phyloP scores from a whole-genome alignment of 2,329 filamentous ascomycete genomes.

The Pseudonectria foliicola region DNA sequence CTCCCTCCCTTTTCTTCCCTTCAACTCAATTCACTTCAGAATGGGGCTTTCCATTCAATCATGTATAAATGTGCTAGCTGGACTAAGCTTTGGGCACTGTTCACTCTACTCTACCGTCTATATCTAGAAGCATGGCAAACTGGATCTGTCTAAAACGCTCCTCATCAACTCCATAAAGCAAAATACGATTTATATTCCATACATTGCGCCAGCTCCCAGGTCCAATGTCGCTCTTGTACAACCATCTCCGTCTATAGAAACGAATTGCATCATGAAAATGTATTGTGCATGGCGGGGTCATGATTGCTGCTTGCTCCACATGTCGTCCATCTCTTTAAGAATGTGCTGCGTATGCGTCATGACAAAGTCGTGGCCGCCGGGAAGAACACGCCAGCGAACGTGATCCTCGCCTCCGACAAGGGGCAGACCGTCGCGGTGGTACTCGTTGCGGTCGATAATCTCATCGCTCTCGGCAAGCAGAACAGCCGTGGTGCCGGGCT shows the following conservation, averaged over 20 bases:
- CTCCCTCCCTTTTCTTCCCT: too few species aligned
- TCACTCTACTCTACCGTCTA: too few species aligned
- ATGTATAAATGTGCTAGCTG: too few species aligned
- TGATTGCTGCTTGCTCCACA: conserved; percentile 33
- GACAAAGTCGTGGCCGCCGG: conserved; percentile 55
- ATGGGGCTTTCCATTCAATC: too few species aligned
- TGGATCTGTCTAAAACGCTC: too few species aligned
- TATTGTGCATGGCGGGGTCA: neutral
- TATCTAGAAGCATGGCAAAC: too few species aligned
- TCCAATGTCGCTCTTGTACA: too few species aligned
- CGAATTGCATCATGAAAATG: neutral
- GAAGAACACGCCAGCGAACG: conserved; percentile 44
- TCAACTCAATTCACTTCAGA: too few species aligned
- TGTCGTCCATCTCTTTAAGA: conserved; percentile 38
- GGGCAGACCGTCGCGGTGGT: conserved; percentile 41
- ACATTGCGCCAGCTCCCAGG: too few species aligned
- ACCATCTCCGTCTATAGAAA: neutral
- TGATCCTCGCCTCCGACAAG: conserved; percentile 43
- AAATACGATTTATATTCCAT: too few species aligned
- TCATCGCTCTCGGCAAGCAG: conserved; percentile 45
- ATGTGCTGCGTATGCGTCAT: conserved; percentile 46
- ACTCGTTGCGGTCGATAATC: conserved; percentile 45
- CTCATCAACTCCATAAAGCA: too few species aligned
- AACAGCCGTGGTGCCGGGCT: conserved; percentile 40
- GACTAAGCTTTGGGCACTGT: too few species aligned